Evolutionary conservation across 768 basidiomycete species (phyloP), one percentile per base, ranked within the genome.

Genomic region (Piloderma croceum): DNA sequence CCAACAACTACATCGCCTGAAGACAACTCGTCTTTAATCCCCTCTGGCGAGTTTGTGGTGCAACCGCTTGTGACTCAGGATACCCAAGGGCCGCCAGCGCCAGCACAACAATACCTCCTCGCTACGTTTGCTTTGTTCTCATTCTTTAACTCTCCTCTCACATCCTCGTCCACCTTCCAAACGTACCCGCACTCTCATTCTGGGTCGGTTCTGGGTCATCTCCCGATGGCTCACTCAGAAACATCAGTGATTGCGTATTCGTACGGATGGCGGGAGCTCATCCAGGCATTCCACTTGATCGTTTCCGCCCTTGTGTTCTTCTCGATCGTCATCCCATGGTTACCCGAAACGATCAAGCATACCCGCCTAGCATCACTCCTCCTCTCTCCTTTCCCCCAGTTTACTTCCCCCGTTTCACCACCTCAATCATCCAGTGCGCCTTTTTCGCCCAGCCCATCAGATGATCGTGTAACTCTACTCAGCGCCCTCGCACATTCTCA

Each of bases 91-190:
- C 40, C 44, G 10, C 43, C 49, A 2, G 46, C 51, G 7, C 44
- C 48, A 7, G 58, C 64, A 3, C 69, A 60, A 31, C 86, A 88
- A 46, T 89, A 84, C 58, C 79, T 90, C 38, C 76, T 91, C 34
- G 87, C 85, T 20, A 78, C 78, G 20, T 90, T 90, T 51, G 84
- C 85, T 0, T 69, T 90, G 39, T 88, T 91, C 64, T 89, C 85
- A 0, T 84, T 90, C 63, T 86, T 89, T 68, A 88, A 85, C 51
- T 83, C 81, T 0, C 79, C 83, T 2, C 58, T 85, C 13, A 70
- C 80, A 0, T 67, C 74, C 1, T 59, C 57, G 21, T 52, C 57
- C 7, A 40, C 56, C 18, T 37, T 58, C 3, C 57, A 58, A 22
- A n/a, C n/a, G n/a, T n/a, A n/a, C n/a, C n/a, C n/a, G n/a, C 75